phyloP scores from a whole-genome alignment of 1,139 yeast genomes.

The Arxiozyma slooffiae region DNA sequence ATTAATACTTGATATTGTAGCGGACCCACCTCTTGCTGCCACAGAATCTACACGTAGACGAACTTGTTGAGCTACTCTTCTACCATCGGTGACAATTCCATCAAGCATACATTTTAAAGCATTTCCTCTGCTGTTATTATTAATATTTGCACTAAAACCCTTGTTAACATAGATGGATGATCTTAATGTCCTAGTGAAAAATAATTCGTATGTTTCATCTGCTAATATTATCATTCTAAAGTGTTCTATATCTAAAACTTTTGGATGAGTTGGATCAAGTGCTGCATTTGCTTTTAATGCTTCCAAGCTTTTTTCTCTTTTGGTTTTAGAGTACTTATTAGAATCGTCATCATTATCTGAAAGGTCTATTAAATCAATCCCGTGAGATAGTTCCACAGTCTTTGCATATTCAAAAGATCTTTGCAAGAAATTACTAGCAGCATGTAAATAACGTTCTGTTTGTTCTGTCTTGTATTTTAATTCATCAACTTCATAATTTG shows the following conservation, averaged over 20 bases:
- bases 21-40: conserved; percentile 17
- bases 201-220: conserved; percentile 81
- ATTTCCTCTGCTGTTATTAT: conserved; percentile 41
- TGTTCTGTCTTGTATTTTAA: conserved; percentile 61
- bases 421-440: conserved; percentile 80
- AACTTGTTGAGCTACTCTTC: conserved; percentile 80
- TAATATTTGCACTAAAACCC: conserved; percentile 32
- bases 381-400: conserved; percentile 45
- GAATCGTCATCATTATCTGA: conserved; percentile 29
- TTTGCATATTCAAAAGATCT: conserved; percentile 87
- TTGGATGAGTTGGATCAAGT: conserved; percentile 68
- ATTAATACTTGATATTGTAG: conserved; percentile 13
- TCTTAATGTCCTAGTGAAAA: conserved; percentile 61
- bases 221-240: conserved; percentile 92
- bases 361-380: conserved; percentile 34
- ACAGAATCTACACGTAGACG: conserved; percentile 68
- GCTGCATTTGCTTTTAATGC: conserved; percentile 61
- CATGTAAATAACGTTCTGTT: conserved; percentile 69
- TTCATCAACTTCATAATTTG: conserved; percentile 51
- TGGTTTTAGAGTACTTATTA: conserved; percentile 9
- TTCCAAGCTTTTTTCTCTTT: conserved; percentile 32
- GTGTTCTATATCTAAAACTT: conserved; percentile 70
- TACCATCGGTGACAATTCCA: conserved; percentile 83
- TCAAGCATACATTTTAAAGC: conserved; percentile 83
- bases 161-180: conserved; percentile 59